Evolutionary conservation across 129 eudicot genomes (phyloP).

Genomic region (Erigeron canadensis): DNA sequence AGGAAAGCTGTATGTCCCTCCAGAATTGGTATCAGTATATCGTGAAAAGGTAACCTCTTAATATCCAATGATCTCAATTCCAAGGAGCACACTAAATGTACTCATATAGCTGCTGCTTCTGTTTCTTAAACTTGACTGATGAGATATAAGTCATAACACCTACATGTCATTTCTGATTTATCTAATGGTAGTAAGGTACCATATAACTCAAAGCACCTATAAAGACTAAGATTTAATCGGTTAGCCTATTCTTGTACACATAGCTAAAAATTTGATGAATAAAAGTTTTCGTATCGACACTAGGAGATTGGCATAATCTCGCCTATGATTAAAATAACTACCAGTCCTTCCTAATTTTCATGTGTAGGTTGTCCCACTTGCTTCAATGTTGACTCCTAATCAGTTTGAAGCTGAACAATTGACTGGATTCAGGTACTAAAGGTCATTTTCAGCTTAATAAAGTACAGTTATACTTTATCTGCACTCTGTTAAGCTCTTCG

Average conservation of each 20-base stretch:
- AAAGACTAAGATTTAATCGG: neutral
- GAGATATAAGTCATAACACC: neutral
- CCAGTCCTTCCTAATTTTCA: neutral
- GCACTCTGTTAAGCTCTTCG: neutral
- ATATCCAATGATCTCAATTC: slow-evolving; percentile 10
- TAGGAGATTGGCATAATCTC: neutral
- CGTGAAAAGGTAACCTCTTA: slow-evolving; percentile 77
- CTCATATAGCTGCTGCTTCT: slow-evolving; percentile 7
- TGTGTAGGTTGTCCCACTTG: slow-evolving; percentile 95
- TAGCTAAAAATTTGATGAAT: neutral
- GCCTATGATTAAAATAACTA: neutral
- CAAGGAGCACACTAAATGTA: neutral
- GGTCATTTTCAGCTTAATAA: slow-evolving; percentile 24
- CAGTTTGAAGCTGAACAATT: slow-evolving; percentile 96
- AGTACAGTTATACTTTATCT: neutral
- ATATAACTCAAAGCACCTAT: neutral
- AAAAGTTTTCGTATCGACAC: neutral
- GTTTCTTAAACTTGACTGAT: slow-evolving; percentile 9
- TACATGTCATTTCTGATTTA: neutral
- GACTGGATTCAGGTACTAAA: slow-evolving; percentile 69
- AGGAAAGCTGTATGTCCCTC: slow-evolving; percentile 95
- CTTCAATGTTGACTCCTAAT: slow-evolving; percentile 99
- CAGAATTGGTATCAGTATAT: slow-evolving; percentile 78
- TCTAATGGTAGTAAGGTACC: neutral
- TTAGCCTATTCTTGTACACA: neutral